Base-by-base conservation (phyloP, 2,329 filamentous ascomycete species). In the Epichloe aotearoae region DNA sequence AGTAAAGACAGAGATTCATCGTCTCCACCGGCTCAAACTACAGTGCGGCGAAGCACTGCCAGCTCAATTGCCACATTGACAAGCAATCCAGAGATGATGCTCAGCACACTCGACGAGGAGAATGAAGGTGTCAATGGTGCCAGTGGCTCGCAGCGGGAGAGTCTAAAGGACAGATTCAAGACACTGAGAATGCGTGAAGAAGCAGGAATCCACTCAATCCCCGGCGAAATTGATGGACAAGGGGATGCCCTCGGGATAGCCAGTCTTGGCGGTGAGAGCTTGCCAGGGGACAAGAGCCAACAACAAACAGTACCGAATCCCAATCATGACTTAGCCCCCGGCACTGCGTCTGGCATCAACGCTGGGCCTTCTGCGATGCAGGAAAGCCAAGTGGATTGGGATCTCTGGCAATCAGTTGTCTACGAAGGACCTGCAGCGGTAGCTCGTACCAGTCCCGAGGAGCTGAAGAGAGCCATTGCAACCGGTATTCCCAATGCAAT, bases 341-440 rank as follows among this genome's bases (percentile, higher is more conserved):
- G 90, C 1, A 96, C 90, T 1, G 88, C 85, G 7, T 83, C 88
- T 11, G 90, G 91, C 5, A 80, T 90, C 41, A 83, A 83, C 23
- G 82, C 83, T 20, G 86, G 86, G 1, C 86, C 85, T 8, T 83
- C 87, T 3, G 80, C 82, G 20, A 75, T 83, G 55, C 69, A 71
- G 14, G 86, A 90, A 60, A 73, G 75, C 15, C 83, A 87, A 23
- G 93, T 98, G n/a, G 89, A 98, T 63, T 98, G 93, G 93, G 93
- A 98, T 66, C 71, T 98, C 39, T 98, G 93, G 93, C 91, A 98
- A 64, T 82, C 86, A 23, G 85, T 98, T 4, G 93, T 98, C 36
- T 94, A 96, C 58, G 88, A 96, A 69, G 93, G 93, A 0, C 89
- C 90, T 15, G 82, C 88, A 30, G 91, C 88, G 10, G 86, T 97